A percentile compares a stretch with the other conserved stretches of the same genome.
These are phyloP conservation scores for Boletus smithii DNA, from an alignment of 1,284 basidiomycete species.

Conservation along the genomic window DNA sequence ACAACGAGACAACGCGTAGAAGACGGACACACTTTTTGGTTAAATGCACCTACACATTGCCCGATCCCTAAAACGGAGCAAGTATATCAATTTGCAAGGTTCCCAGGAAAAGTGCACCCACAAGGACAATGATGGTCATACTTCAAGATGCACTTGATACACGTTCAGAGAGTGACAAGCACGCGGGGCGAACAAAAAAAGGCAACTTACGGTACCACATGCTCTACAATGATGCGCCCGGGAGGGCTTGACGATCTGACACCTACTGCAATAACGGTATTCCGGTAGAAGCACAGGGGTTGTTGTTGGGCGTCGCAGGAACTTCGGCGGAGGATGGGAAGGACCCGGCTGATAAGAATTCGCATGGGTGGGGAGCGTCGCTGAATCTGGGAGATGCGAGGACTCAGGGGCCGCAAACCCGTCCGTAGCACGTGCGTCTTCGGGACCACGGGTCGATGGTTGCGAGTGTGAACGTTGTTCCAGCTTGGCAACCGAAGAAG, in stretches of 20 bases:
- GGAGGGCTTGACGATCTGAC: constrained; percentile 53
- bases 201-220: constrained; percentile 49
- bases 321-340: constrained; percentile 6
- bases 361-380: constrained; percentile 11
- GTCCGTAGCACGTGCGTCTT: constrained; percentile 20
- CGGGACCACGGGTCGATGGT: constrained; percentile 12
- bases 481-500: constrained; percentile 12
- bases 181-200: background rate
- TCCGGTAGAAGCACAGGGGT: constrained; percentile 46
- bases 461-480: constrained; percentile 20
- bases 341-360: constrained; percentile 4
- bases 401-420: constrained; percentile 10
- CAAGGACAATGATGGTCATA: constrained; percentile 66
- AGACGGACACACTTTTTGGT: constrained; percentile 48
- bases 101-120: constrained; percentile 12
- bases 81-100: constrained; percentile 16
- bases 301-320: constrained; percentile 33
- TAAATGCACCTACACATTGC: constrained; percentile 66
- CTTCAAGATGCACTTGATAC: constrained; percentile 48
- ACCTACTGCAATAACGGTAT: constrained; percentile 48
- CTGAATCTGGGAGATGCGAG: constrained; percentile 3
- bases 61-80: constrained; percentile 49
- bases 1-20: background rate
- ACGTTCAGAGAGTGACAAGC: constrained; percentile 8
- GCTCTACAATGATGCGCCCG: constrained; percentile 61